These are phyloP conservation scores for Gracilariopsis chorda DNA, from an alignment of 23 red algal species.

Conservation along the genomic window DNA sequence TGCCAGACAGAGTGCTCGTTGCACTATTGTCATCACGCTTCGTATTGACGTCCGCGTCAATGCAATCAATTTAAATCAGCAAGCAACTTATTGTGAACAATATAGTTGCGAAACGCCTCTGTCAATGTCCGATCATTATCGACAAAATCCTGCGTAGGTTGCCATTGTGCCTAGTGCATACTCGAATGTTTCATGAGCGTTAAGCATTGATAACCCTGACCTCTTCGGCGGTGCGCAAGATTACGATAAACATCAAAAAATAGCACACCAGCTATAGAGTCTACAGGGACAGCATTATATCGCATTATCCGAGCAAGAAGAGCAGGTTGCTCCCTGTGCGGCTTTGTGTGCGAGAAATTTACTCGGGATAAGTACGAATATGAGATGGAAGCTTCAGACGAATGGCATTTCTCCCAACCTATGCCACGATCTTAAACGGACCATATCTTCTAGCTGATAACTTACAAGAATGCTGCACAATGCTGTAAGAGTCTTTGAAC, in stretches of 20 bases:
- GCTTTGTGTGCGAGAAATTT: neutral
- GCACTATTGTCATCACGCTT: neutral
- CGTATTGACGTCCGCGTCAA: neutral
- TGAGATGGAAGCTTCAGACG: neutral
- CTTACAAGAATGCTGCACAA: neutral
- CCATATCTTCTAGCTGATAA: neutral
- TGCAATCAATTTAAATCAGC: neutral
- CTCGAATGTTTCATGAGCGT: neutral
- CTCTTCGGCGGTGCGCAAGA: neutral
- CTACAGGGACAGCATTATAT: neutral
- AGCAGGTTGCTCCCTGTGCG: neutral
- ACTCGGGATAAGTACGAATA: neutral
- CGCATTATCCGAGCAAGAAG: neutral
- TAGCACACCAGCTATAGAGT: no score
- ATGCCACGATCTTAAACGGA: neutral
- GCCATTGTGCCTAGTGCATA: neutral
- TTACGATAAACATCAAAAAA: neutral
- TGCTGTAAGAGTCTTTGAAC: neutral
- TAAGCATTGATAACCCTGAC: neutral
- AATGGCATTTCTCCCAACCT: neutral
- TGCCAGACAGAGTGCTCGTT: neutral
- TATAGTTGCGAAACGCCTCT: neutral
- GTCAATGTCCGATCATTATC: neutral
- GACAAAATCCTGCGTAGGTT: neutral
- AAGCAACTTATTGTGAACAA: neutral